A percentile compares a stretch with the other conserved stretches of the same genome.
Evolutionary conservation across 495 filamentous ascomycete species (phyloP).

Genomic region (Lasiosphaeris hirsuta): DNA sequence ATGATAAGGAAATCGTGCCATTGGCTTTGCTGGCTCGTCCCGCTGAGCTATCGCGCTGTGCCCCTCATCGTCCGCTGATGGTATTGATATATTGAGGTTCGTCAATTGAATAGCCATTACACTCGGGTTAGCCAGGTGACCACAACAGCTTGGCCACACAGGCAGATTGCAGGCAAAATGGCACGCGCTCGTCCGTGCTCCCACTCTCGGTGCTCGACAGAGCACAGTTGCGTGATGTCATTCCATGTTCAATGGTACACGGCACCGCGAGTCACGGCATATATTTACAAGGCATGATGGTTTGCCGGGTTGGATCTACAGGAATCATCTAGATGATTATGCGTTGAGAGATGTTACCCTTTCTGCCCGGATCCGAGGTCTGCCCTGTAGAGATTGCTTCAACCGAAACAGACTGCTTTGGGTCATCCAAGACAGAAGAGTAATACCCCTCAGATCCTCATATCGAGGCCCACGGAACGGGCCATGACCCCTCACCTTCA

Average conservation of each 20-base stretch:
- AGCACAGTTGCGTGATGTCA: too few species aligned
- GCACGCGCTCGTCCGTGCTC: too few species aligned
- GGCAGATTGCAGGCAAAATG: too few species aligned
- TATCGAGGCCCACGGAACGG: background rate
- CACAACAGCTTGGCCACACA: too few species aligned
- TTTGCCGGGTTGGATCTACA: background rate
- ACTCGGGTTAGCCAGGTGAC: too few species aligned
- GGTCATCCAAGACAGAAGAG: background rate
- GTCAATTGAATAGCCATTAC: too few species aligned
- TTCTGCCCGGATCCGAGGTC: background rate
- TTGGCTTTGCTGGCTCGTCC: background rate
- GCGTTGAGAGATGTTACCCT: background rate
- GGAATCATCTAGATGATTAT: slow-evolving; percentile 1
- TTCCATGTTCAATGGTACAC: background rate
- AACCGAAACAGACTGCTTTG: background rate
- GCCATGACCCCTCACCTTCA: too few species aligned
- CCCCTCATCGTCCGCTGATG: too few species aligned
- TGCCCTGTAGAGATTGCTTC: slow-evolving; percentile 1
- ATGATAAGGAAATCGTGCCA: background rate
- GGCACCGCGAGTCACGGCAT: too few species aligned
- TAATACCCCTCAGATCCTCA: background rate
- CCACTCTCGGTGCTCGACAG: too few species aligned
- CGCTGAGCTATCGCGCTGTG: too few species aligned
- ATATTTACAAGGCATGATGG: background rate
- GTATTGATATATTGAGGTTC: too few species aligned